A percentile compares a stretch with the other conserved stretches of the same genome.
Conservation (phyloP, 768 basidiomycete species). For the Boletus rufocinnamomeus region DNA sequence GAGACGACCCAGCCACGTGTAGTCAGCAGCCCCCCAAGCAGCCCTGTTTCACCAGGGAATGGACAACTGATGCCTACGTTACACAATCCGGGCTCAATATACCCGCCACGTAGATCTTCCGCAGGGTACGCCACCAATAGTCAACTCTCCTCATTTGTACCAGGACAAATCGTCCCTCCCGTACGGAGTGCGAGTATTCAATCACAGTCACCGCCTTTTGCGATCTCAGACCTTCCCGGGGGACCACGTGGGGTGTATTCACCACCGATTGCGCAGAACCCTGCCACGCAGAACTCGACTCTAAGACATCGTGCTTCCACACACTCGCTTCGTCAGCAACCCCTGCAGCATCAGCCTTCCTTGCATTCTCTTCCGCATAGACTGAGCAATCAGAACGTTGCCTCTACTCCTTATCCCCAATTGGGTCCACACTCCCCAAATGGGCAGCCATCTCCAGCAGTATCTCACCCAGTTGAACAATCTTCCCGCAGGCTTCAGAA, state of each 20-base stretch:
- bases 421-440: conserved; percentile 11
- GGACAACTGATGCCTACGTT: conserved; percentile 21
- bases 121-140: conserved; percentile 12
- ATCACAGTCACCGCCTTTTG: conserved; percentile 28
- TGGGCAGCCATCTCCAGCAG: conserved; percentile 11
- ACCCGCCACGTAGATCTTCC: conserved; percentile 31
- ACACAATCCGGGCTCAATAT: conserved; percentile 20
- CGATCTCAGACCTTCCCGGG: conserved; percentile 21
- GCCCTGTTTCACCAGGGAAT: conserved; percentile 8
- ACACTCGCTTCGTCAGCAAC: conserved; percentile 33
- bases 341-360: conserved; percentile 23
- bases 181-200: conserved; percentile 40
- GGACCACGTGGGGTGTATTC: conserved; percentile 21
- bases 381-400: conserved; percentile 14
- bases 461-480: conserved; percentile 49
- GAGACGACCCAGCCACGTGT: conserved; percentile 8
- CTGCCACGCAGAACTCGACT: conserved; percentile 9
- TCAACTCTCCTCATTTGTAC: conserved; percentile 38
- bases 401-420: conserved; percentile 22
- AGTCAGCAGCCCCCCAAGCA: conserved; percentile 3
- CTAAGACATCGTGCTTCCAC: conserved; percentile 27
- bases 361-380: conserved; percentile 15
- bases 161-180: conserved; percentile 41
- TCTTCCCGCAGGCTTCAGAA: conserved; percentile 43
- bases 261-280: conserved; percentile 15